Evolutionary conservation across 495 filamentous ascomycete genomes (phyloP), one percentile per base, ranked within the genome.

Genomic region (Cercophora scortea): DNA sequence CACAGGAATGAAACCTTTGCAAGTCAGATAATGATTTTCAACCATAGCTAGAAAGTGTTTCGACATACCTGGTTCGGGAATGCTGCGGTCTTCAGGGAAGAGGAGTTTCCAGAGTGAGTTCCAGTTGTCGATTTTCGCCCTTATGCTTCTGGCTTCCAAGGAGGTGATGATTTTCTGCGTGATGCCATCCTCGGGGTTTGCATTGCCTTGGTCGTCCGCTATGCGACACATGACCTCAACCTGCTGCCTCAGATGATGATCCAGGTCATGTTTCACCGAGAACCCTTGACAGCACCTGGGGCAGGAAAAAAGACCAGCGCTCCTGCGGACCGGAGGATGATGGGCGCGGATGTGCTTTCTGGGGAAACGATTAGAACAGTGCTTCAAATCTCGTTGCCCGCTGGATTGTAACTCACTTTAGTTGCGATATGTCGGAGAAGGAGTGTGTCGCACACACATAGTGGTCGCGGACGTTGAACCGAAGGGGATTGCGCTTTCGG

Each of bases 351-450:
- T 65, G 32, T 65, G 62, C 35, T 65, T 65, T 38, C 56, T 54
- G 47, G 66, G 65, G 19, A 52, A 56, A 42, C 25, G 60, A 41
- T 65, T 57, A 36, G n/a, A n/a, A n/a, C n/a, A n/a, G 65, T 51
- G n/a, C 64, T 61, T 25, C 65, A 57, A 41, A 68, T 61, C 49
- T 68, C 68, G 51, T 68, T 68, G 18, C 67, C 60, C 13, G 61
- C 54, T 16, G 67, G 67, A 44, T 70, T 70, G 32, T 63, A 34
- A 47, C 65, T 39, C 60, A 68, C 67, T 70, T 71, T 32, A 71
- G 47, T 17, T 51, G 55, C 3, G 63, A 47, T 8, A 71, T 61
- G 36, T 61, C 52, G 2, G 54, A 43, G n/a, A 57, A 67, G 8
- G 54, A 49, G 25, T 57, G 62, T 1, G 55, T 49, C 8, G 67